These are phyloP conservation scores for Pleurotus cornucopiae DNA, from an alignment of 768 basidiomycete genomes.

Conservation along the genomic window DNA sequence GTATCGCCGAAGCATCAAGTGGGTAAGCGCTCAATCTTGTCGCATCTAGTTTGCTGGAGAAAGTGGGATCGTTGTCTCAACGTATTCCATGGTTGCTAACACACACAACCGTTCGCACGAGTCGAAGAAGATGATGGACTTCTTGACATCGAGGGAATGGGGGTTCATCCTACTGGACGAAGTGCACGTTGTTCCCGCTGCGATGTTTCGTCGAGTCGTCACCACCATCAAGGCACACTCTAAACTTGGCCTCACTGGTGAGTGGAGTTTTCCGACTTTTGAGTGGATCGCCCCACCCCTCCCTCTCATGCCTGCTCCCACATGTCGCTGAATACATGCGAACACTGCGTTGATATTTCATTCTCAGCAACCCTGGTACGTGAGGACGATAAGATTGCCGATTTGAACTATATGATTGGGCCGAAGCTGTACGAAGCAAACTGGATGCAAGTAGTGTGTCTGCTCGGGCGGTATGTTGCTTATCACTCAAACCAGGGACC, in stretches of 20 bases:
- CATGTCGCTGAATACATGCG: background rate
- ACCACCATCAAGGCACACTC: slow-evolving; percentile 99
- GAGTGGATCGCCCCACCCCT: slow-evolving; percentile 3
- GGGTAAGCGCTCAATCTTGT: slow-evolving; percentile 6
- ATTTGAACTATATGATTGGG: slow-evolving; percentile 98
- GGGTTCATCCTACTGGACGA: slow-evolving; percentile 97
- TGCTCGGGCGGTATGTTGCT: slow-evolving; percentile 10
- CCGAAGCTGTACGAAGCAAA: slow-evolving; percentile 99
- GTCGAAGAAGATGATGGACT: slow-evolving; percentile 99
- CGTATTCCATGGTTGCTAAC: slow-evolving; percentile 99
- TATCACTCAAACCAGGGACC: slow-evolving; percentile 49
- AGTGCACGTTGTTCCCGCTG: slow-evolving; percentile 98
- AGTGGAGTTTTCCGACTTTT: slow-evolving; percentile 16
- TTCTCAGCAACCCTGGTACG: slow-evolving; percentile 88
- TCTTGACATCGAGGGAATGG: slow-evolving; percentile 97
- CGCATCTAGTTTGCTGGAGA: slow-evolving; percentile 83
- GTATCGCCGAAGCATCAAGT: slow-evolving; percentile 10
- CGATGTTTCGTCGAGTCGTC: slow-evolving; percentile 97
- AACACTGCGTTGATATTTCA: background rate
- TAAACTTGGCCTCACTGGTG: slow-evolving; percentile 94
- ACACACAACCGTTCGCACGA: slow-evolving; percentile 98
- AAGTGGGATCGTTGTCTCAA: slow-evolving; percentile 97
- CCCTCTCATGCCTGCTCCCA: background rate
- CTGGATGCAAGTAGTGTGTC: slow-evolving; percentile 70
- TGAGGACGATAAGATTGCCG: slow-evolving; percentile 98